Conservation (phyloP, 2,329 filamentous ascomycete species). For the Colletotrichum incanum region DNA sequence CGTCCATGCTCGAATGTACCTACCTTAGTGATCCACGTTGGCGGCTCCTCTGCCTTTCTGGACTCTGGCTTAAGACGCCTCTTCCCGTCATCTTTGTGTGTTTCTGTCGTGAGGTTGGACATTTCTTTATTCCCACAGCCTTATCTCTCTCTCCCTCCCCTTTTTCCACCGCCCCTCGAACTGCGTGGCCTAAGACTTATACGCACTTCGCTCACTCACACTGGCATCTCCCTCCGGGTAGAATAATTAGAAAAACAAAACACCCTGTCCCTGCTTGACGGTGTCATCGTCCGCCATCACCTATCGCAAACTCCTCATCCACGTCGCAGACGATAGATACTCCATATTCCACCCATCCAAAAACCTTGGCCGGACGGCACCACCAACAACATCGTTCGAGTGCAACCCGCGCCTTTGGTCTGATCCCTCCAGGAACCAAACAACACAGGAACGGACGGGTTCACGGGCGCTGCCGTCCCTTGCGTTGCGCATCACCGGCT, state of each 20-base stretch:
- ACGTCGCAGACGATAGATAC: not conserved
- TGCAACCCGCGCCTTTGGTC: conserved; percentile 2
- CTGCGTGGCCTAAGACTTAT: not conserved
- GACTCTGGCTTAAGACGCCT: not conserved
- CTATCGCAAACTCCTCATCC: not conserved
- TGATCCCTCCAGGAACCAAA: conserved; percentile 3
- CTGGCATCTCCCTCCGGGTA: not conserved
- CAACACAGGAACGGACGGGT: conserved; percentile 3
- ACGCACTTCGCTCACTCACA: not conserved
- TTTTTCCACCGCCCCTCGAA: not conserved
- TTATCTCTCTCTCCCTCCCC: not conserved
- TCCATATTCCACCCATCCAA: too few species aligned
- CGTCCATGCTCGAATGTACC: not conserved
- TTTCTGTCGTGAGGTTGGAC: not conserved
- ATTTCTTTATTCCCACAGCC: conserved; percentile 5
- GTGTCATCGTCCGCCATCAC: not conserved
- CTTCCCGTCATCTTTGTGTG: conserved; percentile 7
- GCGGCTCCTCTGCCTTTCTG: not conserved
- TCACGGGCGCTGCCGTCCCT: conserved; percentile 22
- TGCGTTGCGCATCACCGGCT: conserved; percentile 2
- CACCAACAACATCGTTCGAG: not conserved
- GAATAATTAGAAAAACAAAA: not conserved
- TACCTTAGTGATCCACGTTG: not conserved
- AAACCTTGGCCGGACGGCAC: not conserved
- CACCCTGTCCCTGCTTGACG: not conserved